Evolutionary conservation across 2,329 filamentous ascomycete genomes (phyloP).

Genomic region (Hypoxylon sp.): DNA sequence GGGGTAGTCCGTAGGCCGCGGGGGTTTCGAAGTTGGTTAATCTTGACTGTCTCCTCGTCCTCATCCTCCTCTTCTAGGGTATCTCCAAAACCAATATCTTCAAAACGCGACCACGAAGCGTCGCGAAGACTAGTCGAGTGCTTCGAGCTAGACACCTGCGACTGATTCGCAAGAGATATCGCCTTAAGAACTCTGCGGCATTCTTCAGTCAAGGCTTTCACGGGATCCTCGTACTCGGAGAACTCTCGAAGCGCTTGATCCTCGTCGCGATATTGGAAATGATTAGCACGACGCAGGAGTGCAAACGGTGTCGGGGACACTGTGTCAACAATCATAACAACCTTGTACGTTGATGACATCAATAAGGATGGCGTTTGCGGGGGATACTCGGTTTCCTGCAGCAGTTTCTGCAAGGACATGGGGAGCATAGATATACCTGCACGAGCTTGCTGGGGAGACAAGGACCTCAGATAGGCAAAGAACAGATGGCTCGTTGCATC

Average conservation of each 20-base stretch:
- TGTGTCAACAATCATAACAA: slow-evolving; percentile 96
- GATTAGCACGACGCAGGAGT: slow-evolving; percentile 88
- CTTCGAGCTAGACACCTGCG: slow-evolving; percentile 78
- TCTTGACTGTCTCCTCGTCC: slow-evolving; percentile 69
- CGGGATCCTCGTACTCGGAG: slow-evolving; percentile 89
- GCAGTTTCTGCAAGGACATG: slow-evolving; percentile 88
- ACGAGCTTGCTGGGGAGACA: slow-evolving; percentile 83
- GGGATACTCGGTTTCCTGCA: slow-evolving; percentile 95
- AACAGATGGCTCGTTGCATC: slow-evolving; percentile 97
- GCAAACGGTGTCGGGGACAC: slow-evolving; percentile 97
- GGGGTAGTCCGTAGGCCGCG: slow-evolving; percentile 74
- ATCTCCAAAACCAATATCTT: slow-evolving; percentile 91
- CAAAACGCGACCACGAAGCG: slow-evolving; percentile 96
- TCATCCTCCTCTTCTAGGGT: slow-evolving; percentile 79
- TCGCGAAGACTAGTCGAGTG: slow-evolving; percentile 82
- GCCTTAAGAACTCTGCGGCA: slow-evolving; percentile 90
- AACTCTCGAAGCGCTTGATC: slow-evolving; percentile 88
- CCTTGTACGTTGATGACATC: slow-evolving; percentile 85
- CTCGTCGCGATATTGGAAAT: slow-evolving; percentile 95
- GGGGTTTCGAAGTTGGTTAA: slow-evolving; percentile 57
- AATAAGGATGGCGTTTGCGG: slow-evolving; percentile 83
- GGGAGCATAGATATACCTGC: slow-evolving; percentile 89
- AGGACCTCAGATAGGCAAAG: slow-evolving; percentile 94
- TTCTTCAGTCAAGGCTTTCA: slow-evolving; percentile 91
- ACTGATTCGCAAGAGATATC: slow-evolving; percentile 91